Evolutionary conservation across 805 yeast genomes (phyloP).

Genomic region (Ogataea philodendri): DNA sequence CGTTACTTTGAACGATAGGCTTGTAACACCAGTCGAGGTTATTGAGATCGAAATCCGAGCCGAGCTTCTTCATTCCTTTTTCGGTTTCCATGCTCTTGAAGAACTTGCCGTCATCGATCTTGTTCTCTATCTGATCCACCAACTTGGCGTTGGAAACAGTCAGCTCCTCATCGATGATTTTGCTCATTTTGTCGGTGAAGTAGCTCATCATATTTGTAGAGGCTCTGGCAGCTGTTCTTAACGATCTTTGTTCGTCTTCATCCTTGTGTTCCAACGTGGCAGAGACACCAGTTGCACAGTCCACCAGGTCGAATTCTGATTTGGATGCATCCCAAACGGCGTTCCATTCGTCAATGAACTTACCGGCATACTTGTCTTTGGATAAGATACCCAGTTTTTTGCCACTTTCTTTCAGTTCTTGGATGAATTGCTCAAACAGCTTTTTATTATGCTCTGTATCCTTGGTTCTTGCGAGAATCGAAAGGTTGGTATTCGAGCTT

Average conservation of each 20-base stretch:
- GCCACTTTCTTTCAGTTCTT: slow-evolving; percentile 39
- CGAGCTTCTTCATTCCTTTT: slow-evolving; percentile 51
- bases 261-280: slow-evolving; percentile 72
- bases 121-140: slow-evolving; percentile 73
- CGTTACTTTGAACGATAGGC: slow-evolving; percentile 88
- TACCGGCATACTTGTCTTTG: slow-evolving; percentile 80
- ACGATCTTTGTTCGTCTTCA: slow-evolving; percentile 63
- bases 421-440: slow-evolving; percentile 58
- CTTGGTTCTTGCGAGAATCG: slow-evolving; percentile 74
- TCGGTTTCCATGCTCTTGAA: slow-evolving; percentile 47
- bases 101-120: slow-evolving; percentile 76
- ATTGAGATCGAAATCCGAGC: slow-evolving; percentile 70
- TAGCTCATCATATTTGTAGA: slow-evolving; percentile 76
- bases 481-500: slow-evolving; percentile 39
- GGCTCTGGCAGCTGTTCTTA: slow-evolving; percentile 71
- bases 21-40: slow-evolving; percentile 90
- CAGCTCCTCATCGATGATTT: slow-evolving; percentile 80
- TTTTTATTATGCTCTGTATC: slow-evolving; percentile 73
- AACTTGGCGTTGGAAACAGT: slow-evolving; percentile 70
- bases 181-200: slow-evolving; percentile 85
- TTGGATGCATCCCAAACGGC: slow-evolving; percentile 38
- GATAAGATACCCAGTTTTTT: slow-evolving; percentile 62
- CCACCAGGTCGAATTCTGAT: slow-evolving; percentile 45
- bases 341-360: slow-evolving; percentile 80
- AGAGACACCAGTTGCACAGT: slow-evolving; percentile 53